Evolutionary conservation across 495 filamentous ascomycete genomes (phyloP).

Genomic region (Wilcoxina mikolae): DNA sequence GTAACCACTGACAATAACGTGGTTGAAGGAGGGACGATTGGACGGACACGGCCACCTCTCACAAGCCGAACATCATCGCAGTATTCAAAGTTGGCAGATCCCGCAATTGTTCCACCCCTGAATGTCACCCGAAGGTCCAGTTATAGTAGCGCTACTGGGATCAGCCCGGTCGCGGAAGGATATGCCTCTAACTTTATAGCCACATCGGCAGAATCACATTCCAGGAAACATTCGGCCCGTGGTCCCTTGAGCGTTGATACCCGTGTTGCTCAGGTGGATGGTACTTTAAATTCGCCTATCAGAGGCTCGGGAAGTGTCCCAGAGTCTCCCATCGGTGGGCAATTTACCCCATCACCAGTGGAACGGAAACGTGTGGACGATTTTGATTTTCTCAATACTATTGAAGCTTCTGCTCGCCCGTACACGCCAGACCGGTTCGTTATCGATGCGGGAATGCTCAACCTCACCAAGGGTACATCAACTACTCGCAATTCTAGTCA

Average conservation of each 20-base stretch:
- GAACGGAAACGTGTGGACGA: constrained; percentile 12
- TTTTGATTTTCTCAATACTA: constrained; percentile 14
- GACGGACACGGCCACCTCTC: background rate
- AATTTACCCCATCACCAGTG: background rate
- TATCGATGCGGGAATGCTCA: constrained; percentile 1
- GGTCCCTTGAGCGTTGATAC: background rate
- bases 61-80: constrained; percentile 3
- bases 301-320: background rate
- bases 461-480: background rate
- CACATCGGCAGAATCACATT: background rate
- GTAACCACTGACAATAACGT: background rate
- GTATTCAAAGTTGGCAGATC: constrained; percentile 1
- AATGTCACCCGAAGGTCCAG: background rate
- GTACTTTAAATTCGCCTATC: constrained; percentile 1
- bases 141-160: constrained; percentile 8
- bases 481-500: background rate
- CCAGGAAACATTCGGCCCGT: background rate
- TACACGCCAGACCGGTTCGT: constrained; percentile 22
- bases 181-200: background rate
- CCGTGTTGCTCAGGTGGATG: background rate
- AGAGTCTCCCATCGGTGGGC: constrained; percentile 1
- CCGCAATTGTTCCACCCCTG: background rate
- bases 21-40: background rate
- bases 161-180: constrained; percentile 1
- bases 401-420: constrained; percentile 18